A percentile compares a stretch with the other conserved stretches of the same genome.
Evolutionary conservation across 768 basidiomycete species (phyloP).

Genomic region (Melanogaster broomeanus): DNA sequence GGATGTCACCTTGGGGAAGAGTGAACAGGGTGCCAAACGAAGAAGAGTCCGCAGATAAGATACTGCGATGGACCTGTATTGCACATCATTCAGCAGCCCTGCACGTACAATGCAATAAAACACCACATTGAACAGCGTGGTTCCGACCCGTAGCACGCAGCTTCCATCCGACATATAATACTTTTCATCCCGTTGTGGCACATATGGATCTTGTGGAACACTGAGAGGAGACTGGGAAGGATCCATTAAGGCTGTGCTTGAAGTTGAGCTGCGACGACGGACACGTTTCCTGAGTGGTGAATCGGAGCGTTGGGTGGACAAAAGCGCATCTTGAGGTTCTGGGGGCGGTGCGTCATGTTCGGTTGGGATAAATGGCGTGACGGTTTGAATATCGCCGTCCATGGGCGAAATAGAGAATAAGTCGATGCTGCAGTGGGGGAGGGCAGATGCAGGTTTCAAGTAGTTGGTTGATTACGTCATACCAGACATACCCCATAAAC

Average conservation of each 20-base stretch:
- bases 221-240: not conserved
- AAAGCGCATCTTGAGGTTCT: not conserved
- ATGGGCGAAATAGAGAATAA: conserved; percentile 12
- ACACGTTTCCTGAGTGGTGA: conserved; percentile 10
- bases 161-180: conserved; percentile 74
- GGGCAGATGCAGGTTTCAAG: no score
- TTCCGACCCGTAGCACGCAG: conserved; percentile 61
- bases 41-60: conserved; percentile 62
- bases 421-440: no score
- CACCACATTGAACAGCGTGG: conserved; percentile 66
- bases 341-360: conserved; percentile 15
- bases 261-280: conserved; percentile 7
- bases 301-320: conserved; percentile 7
- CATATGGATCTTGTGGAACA: conserved; percentile 9
- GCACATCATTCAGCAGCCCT: not conserved
- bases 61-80: conserved; percentile 56
- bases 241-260: conserved; percentile 2
- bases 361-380: conserved; percentile 22
- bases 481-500: no score
- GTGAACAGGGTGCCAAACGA: conserved; percentile 68
- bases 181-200: conserved; percentile 41
- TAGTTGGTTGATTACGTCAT: no score
- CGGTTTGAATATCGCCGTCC: conserved; percentile 9
- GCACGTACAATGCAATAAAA: not conserved
- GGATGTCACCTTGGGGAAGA: conserved; percentile 56